phyloP scores from a whole-genome alignment of 1,284 basidiomycete species.

The Ganoderma resinaceum region DNA sequence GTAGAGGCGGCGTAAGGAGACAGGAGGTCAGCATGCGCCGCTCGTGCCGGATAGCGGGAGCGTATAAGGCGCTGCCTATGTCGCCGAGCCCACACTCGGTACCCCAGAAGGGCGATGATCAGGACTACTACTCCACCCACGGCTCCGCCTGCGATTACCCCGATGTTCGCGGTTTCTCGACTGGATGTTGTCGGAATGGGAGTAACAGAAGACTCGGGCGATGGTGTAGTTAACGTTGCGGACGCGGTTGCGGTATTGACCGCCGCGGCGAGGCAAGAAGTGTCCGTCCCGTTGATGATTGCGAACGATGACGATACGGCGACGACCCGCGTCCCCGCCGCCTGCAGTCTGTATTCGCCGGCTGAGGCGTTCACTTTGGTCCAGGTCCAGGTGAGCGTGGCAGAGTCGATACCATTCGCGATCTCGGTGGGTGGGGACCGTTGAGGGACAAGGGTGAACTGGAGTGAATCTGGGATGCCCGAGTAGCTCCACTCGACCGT shows the following conservation, averaged over 20 bases:
- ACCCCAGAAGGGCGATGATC: slow-evolving; percentile 17
- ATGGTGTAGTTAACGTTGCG: neutral
- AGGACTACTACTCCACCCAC: slow-evolving; percentile 38
- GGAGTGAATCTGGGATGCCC: too few relatives aligned
- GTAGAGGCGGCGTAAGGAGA: neutral
- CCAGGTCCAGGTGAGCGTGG: slow-evolving; percentile 29
- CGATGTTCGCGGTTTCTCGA: slow-evolving; percentile 11
- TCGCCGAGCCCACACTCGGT: slow-evolving; percentile 31
- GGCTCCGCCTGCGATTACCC: slow-evolving; percentile 43
- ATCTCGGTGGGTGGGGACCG: neutral
- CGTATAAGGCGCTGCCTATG: slow-evolving; percentile 15
- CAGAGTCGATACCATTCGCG: neutral
- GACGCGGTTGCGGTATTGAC: slow-evolving; percentile 9
- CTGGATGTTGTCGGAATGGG: slow-evolving; percentile 7
- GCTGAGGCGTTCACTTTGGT: slow-evolving; percentile 34
- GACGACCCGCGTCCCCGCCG: slow-evolving; percentile 3
- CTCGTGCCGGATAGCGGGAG: slow-evolving; percentile 13
- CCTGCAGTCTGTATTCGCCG: slow-evolving; percentile 36
- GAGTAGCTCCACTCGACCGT: too few relatives aligned
- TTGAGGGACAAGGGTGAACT: too few relatives aligned
- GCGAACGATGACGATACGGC: slow-evolving; percentile 30
- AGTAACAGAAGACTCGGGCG: slow-evolving; percentile 16
- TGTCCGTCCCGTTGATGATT: slow-evolving; percentile 30
- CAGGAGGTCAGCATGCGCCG: neutral
- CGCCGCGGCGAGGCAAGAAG: slow-evolving; percentile 23